Evolutionary conservation across 129 eudicot genomes (phyloP).

Genomic region (Flaveria brownii): DNA sequence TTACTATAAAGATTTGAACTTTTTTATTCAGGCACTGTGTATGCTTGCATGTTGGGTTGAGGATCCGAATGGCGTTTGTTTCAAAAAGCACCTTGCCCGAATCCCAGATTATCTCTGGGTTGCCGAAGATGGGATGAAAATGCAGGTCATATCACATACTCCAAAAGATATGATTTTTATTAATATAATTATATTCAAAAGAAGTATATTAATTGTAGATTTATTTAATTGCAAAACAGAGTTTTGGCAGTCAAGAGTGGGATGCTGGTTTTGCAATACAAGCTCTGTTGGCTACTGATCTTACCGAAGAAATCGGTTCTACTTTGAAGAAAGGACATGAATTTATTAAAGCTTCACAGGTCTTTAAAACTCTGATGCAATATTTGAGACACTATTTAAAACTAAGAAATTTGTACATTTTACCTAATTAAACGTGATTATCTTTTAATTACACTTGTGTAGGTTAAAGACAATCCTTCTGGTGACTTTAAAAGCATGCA

Average conservation of each 20-base stretch:
- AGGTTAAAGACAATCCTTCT: constrained; percentile 84
- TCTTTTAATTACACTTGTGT: constrained; percentile 6
- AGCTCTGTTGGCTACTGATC: constrained; percentile 69
- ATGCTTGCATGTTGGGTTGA: constrained; percentile 98
- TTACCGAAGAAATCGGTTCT: constrained; percentile 55
- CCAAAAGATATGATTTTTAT: neutral
- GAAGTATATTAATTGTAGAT: neutral
- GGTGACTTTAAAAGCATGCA: constrained; percentile 86
- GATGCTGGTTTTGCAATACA: constrained; percentile 78
- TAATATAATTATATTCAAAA: neutral
- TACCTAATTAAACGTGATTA: neutral
- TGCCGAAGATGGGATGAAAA: constrained; percentile 98
- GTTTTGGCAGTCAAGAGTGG: constrained; percentile 90
- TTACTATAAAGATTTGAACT: neutral
- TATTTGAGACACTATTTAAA: neutral
- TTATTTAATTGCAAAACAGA: constrained; percentile 42
- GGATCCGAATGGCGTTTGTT: constrained; percentile 83
- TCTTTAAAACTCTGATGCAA: constrained; percentile 14
- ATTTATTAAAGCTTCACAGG: constrained; percentile 87
- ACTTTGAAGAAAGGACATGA: constrained; percentile 75
- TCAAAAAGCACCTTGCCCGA: constrained; percentile 86
- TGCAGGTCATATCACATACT: constrained; percentile 58
- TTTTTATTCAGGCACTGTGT: constrained; percentile 56
- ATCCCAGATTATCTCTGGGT: constrained; percentile 89
- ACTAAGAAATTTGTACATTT: neutral